Base-by-base conservation (phyloP, 169 alveolate genomes). In the Amoebophrya sp. region DNA sequence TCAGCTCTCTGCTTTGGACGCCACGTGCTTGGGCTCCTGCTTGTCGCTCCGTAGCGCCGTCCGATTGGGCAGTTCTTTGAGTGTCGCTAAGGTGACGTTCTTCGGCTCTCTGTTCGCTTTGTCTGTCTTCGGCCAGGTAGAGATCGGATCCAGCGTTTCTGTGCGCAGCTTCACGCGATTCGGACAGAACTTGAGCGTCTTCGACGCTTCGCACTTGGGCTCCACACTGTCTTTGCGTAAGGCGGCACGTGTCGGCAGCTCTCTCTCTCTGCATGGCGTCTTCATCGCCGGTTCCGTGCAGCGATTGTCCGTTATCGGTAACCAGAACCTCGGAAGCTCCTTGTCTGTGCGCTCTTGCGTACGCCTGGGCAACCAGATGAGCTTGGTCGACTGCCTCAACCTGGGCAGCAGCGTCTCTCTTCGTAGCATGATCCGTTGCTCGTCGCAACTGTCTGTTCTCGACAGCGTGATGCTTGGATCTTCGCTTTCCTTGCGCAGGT, bases 1-100 rank as follows among this genome's bases (percentile, higher is more conserved):
- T 29, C 40, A 36, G 53, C 90, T 89, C 53, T 89, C 90, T 33
- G 90, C 18, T n/a, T 47, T 89, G 47, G 90, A 89, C 18, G 90
- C 47, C 40, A 36, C 90, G 36, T 41, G 39, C n/a, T 89, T 89
- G 53, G 90, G 90, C 1, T 36, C 54, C 47, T 89, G 53, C 40
- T 23, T 89, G 1, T 89, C 90, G n/a, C 47, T 89, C 53, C 36
- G 90, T 6, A 89, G 90, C 90, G 33, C 12, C 90, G 3, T 89
- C 41, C 90, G 90, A 0, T 26, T 40, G n/a, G 90, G 90, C 90
- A 26, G 41, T 33, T 36, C 34, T 34, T 26, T 89, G 90, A 36
- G 54, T 2, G 90, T 33, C 34, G 1, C 39, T 6, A 24, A 33
- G n/a, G 41, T 0, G 2, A 2, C 40, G 47, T 1, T 41, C 24